A percentile compares a stretch with the other conserved stretches of the same genome.
Evolutionary conservation across 306 rosid species (phyloP).

Genomic region (Malus orientalis): DNA sequence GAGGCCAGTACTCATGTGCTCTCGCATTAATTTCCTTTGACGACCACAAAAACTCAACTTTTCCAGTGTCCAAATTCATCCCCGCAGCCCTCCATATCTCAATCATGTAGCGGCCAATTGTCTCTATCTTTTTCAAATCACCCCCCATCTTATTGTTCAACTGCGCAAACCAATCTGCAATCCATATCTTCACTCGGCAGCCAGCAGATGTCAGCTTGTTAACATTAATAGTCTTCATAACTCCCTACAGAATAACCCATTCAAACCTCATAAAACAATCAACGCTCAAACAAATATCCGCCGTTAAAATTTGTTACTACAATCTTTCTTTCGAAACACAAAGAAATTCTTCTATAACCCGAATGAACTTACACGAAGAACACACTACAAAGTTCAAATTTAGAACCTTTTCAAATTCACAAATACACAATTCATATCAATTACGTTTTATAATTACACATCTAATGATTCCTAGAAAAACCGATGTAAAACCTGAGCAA

Average conservation of each 20-base stretch:
- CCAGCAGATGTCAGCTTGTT: slow-evolving; percentile 76
- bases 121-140: slow-evolving; percentile 70
- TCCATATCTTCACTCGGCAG: slow-evolving; percentile 78
- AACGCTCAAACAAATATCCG: background rate
- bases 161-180: slow-evolving; percentile 93
- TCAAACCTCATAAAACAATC: background rate
- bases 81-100: slow-evolving; percentile 87
- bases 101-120: slow-evolving; percentile 58
- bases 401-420: background rate
- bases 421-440: background rate
- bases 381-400: background rate
- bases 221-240: slow-evolving; percentile 68
- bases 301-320: background rate
- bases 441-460: background rate
- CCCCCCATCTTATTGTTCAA: slow-evolving; percentile 83
- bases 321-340: background rate
- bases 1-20: slow-evolving; percentile 77
- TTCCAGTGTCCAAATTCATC: slow-evolving; percentile 74
- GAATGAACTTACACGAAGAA: background rate
- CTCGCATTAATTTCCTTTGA: slow-evolving; percentile 64
- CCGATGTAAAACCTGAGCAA: slow-evolving; percentile 59
- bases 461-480: background rate
- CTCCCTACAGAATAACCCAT: slow-evolving; percentile 41
- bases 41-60: slow-evolving; percentile 87
- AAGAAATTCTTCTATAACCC: background rate